Conservation (phyloP, 371 early-diverging fungal species). For the Mucor ambiguus region DNA sequence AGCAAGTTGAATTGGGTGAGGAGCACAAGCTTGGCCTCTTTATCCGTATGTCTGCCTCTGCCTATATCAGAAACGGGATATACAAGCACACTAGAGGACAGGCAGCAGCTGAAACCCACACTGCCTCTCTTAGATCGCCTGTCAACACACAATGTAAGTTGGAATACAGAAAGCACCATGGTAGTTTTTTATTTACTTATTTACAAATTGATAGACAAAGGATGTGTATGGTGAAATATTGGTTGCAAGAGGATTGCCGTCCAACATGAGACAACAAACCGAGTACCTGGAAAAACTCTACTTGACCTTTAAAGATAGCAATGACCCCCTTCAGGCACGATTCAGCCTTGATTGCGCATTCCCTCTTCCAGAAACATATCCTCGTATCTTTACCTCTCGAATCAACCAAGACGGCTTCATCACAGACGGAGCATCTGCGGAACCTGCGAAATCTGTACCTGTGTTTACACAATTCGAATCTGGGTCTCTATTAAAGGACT, state of each 20-base stretch:
- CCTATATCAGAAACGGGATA: slow-evolving; percentile 37
- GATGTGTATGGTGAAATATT: slow-evolving; percentile 37
- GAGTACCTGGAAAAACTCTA: slow-evolving; percentile 16
- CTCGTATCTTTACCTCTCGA: slow-evolving; percentile 31
- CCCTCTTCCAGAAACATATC: slow-evolving; percentile 46
- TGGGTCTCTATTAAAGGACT: slow-evolving; percentile 37
- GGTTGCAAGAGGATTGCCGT: slow-evolving; percentile 39
- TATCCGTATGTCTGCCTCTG: slow-evolving; percentile 53
- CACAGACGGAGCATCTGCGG: background rate
- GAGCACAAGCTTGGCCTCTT: slow-evolving; percentile 46
- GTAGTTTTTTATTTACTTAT: background rate
- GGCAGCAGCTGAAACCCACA: slow-evolving; percentile 4
- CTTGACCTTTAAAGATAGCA: slow-evolving; percentile 16
- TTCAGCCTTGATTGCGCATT: slow-evolving; percentile 25
- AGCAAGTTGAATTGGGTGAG: slow-evolving; percentile 52
- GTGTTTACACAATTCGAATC: slow-evolving; percentile 46
- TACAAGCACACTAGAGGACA: slow-evolving; percentile 8
- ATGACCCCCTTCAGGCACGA: slow-evolving; percentile 24
- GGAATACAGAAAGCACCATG: background rate
- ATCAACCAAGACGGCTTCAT: slow-evolving; percentile 9
- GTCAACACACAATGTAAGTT: slow-evolving; percentile 1
- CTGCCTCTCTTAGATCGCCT: slow-evolving; percentile 13
- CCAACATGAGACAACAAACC: slow-evolving; percentile 7
- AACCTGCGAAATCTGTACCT: slow-evolving; percentile 26
- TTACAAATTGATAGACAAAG: background rate